Evolutionary conservation across 768 basidiomycete species (phyloP).

Genomic region (Termitomyces sp.): DNA sequence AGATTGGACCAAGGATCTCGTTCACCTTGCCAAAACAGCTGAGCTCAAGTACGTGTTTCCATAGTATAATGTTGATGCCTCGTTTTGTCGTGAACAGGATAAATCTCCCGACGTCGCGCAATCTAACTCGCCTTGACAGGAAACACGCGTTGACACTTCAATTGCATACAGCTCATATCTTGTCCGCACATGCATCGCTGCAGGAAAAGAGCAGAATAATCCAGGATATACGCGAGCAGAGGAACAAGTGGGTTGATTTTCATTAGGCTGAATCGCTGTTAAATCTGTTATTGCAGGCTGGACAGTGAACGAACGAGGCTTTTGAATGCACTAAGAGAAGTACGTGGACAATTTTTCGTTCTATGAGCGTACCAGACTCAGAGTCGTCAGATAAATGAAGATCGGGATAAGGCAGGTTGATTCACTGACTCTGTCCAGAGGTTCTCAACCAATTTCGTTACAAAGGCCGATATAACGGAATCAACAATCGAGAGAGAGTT

Average conservation of each 20-base stretch:
- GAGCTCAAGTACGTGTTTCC: constrained; percentile 69
- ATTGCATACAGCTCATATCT: constrained; percentile 81
- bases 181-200: constrained; percentile 75
- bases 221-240: constrained; percentile 79
- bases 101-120: neutral
- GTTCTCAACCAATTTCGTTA: constrained; percentile 5
- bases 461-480: constrained; percentile 64
- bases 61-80: neutral
- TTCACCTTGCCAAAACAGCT: constrained; percentile 82
- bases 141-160: constrained; percentile 83
- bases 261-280: neutral
- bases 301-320: constrained; percentile 73
- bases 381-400: constrained; percentile 61
- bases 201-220: constrained; percentile 75
- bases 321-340: constrained; percentile 65
- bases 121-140: constrained; percentile 29
- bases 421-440: neutral
- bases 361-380: neutral
- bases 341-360: constrained; percentile 20
- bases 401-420: constrained; percentile 59
- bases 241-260: constrained; percentile 58
- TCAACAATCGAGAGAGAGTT: constrained; percentile 66
- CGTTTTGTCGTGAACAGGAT: neutral
- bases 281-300: constrained; percentile 36
- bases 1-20: constrained; percentile 84